These are phyloP conservation scores for Aspergillus latus DNA, from an alignment of 2,329 filamentous ascomycete species.

Conservation along the genomic window DNA sequence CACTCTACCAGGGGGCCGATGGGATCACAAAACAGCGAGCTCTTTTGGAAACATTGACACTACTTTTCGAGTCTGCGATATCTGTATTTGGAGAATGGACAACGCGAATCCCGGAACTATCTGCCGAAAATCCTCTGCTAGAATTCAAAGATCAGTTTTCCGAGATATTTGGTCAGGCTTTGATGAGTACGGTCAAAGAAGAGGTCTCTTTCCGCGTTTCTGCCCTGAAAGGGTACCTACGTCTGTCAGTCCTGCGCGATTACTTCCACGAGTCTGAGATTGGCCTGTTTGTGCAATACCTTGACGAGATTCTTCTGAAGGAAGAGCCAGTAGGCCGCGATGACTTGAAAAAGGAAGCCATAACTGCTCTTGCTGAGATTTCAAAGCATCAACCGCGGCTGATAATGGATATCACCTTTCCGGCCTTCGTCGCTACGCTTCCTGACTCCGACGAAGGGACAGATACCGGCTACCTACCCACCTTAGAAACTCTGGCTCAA, in stretches of 20 bases:
- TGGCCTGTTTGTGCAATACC: conserved; percentile 55
- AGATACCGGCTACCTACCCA: conserved; percentile 51
- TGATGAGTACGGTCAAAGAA: conserved; percentile 54
- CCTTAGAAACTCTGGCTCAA: conserved; percentile 64
- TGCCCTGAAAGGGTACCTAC: conserved; percentile 49
- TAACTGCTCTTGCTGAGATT: conserved; percentile 59
- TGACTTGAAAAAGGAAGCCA: conserved; percentile 59
- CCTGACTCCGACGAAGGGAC: conserved; percentile 57
- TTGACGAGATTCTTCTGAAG: conserved; percentile 61
- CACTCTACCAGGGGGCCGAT: conserved; percentile 61
- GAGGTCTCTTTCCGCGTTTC: conserved; percentile 52
- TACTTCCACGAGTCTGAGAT: conserved; percentile 55
- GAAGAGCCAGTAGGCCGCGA: conserved; percentile 58
- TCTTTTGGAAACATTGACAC: conserved; percentile 60
- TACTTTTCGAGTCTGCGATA: conserved; percentile 59
- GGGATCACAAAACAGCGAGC: conserved; percentile 63
- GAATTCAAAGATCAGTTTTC: conserved; percentile 53
- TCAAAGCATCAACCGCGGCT: conserved; percentile 62
- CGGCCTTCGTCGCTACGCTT: conserved; percentile 64
- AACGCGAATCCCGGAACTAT: conserved; percentile 38
- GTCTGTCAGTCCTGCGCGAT: conserved; percentile 46
- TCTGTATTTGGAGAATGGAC: conserved; percentile 59
- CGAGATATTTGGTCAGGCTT: conserved; percentile 55
- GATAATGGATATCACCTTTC: conserved; percentile 65
- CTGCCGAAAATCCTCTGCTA: conserved; percentile 44